Percentiles rank a stretch among this genome's conserved stretches.
Conservation (phyloP, 2,329 filamentous ascomycete species). For the Graphilbum sp. region DNA sequence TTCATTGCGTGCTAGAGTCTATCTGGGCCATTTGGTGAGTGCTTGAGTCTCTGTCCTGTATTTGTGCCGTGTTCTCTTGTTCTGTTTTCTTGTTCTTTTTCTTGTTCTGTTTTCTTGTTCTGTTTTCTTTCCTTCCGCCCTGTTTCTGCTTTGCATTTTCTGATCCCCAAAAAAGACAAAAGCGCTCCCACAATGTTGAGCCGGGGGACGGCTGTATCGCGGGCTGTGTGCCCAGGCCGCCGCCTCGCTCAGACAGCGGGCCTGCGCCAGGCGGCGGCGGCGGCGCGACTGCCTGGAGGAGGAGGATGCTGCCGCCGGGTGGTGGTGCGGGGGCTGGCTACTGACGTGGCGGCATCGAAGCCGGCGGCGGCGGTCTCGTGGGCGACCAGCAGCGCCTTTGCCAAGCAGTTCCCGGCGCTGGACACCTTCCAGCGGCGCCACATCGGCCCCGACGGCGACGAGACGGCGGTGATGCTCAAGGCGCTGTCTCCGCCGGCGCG, state of each 20-base stretch:
- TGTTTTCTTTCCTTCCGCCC: neutral
- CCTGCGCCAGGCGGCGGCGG: too few relatives aligned
- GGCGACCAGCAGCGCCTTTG: slow-evolving; percentile 6
- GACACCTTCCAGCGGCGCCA: slow-evolving; percentile 67
- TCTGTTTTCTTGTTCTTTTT: too few relatives aligned
- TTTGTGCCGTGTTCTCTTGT: too few relatives aligned
- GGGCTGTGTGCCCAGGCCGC: neutral
- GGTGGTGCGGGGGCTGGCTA: slow-evolving; percentile 4
- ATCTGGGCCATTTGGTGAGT: too few relatives aligned
- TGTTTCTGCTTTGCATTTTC: neutral
- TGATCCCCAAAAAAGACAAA: too few relatives aligned
- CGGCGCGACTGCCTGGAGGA: too few relatives aligned
- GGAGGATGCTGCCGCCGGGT: too few relatives aligned
- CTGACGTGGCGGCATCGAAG: neutral
- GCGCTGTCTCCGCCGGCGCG: slow-evolving; percentile 57
- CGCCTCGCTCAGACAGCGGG: neutral
- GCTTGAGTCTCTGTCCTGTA: too few relatives aligned
- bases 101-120: too few relatives aligned
- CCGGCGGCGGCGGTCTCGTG: slow-evolving; percentile 4
- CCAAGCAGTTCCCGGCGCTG: slow-evolving; percentile 17
- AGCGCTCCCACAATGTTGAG: neutral
- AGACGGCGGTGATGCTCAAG: slow-evolving; percentile 63
- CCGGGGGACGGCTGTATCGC: neutral
- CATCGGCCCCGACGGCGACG: slow-evolving; percentile 63
- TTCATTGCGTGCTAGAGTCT: too few relatives aligned